Evolutionary conservation across 139 green algal genomes (phyloP).

Genomic region (Chlorella sp.): DNA sequence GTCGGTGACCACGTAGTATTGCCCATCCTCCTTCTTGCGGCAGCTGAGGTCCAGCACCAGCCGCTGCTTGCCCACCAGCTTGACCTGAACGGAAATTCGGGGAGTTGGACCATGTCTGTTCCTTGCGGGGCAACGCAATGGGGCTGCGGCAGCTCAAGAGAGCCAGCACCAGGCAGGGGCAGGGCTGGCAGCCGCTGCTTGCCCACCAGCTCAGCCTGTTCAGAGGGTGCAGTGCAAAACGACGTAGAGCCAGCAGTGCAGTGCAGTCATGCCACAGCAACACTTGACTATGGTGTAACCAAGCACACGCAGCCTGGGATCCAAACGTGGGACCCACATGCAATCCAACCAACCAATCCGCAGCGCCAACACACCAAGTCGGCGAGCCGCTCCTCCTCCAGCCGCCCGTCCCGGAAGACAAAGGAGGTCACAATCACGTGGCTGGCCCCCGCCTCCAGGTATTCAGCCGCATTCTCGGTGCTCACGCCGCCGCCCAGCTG

Average conservation of each 20-base stretch:
- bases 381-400: constrained; percentile 85
- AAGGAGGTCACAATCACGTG: constrained; percentile 98
- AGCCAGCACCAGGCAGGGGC: neutral
- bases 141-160: neutral
- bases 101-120: too few species aligned
- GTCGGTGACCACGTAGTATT: constrained; percentile 81
- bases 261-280: too few species aligned
- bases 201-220: too few species aligned
- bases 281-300: too few species aligned
- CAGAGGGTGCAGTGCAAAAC: too few species aligned
- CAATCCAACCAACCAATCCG: too few species aligned
- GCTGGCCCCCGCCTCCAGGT: constrained; percentile 90
- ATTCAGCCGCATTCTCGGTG: constrained; percentile 81
- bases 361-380: constrained; percentile 63
- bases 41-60: constrained; percentile 98
- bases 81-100: constrained; percentile 65
- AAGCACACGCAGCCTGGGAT: too few species aligned
- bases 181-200: too few species aligned
- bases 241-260: too few species aligned
- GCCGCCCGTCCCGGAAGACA: constrained; percentile 88
- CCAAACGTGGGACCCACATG: too few species aligned
- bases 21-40: constrained; percentile 65
- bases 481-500: constrained; percentile 96
- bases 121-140: neutral
- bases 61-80: constrained; percentile 82